These are phyloP conservation scores for Fusarium coffeatum DNA, from an alignment of 2,329 filamentous ascomycete species.

Conservation along the genomic window DNA sequence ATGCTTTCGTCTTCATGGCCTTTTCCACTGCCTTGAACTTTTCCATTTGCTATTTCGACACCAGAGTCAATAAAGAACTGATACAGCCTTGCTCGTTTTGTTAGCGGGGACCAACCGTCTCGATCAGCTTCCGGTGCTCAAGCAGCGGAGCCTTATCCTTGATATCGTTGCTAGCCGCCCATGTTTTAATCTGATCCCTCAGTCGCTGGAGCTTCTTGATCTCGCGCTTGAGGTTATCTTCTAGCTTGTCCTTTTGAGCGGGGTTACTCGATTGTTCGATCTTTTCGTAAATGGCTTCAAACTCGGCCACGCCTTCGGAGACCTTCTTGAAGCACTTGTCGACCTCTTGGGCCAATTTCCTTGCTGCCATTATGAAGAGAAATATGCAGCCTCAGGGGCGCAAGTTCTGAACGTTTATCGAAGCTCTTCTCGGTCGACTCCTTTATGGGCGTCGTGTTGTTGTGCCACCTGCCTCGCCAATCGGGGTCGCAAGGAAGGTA, in stretches of 20 bases:
- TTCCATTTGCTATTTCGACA: slow-evolving; percentile 85
- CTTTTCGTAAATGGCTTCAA: slow-evolving; percentile 97
- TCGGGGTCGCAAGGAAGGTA: slow-evolving; percentile 22
- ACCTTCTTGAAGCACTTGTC: slow-evolving; percentile 99
- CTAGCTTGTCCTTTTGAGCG: slow-evolving; percentile 97
- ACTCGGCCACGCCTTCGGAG: slow-evolving; percentile 88
- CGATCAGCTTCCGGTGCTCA: slow-evolving; percentile 94
- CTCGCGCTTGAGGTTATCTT: slow-evolving; percentile 97
- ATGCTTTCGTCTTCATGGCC: slow-evolving; percentile 99
- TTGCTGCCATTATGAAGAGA: slow-evolving; percentile 79
- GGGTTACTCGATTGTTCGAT: slow-evolving; percentile 92
- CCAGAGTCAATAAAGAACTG: slow-evolving; percentile 33
- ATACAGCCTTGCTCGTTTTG: slow-evolving; percentile 12
- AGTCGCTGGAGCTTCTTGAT: slow-evolving; percentile 99
- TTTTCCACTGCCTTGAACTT: slow-evolving; percentile 99
- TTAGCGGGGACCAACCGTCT: slow-evolving; percentile 76
- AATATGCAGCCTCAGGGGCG: slow-evolving; percentile 34
- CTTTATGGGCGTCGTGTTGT: slow-evolving; percentile 20
- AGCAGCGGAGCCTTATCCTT: slow-evolving; percentile 98
- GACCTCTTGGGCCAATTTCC: slow-evolving; percentile 97
- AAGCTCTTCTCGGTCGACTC: slow-evolving; percentile 11
- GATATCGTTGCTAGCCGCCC: slow-evolving; percentile 98
- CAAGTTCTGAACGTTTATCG: slow-evolving; percentile 18
- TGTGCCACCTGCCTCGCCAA: slow-evolving; percentile 27
- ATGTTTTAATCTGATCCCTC: slow-evolving; percentile 99